Evolutionary conservation across 2,329 filamentous ascomycete genomes (phyloP).

Genomic region (Claviceps sorghi): DNA sequence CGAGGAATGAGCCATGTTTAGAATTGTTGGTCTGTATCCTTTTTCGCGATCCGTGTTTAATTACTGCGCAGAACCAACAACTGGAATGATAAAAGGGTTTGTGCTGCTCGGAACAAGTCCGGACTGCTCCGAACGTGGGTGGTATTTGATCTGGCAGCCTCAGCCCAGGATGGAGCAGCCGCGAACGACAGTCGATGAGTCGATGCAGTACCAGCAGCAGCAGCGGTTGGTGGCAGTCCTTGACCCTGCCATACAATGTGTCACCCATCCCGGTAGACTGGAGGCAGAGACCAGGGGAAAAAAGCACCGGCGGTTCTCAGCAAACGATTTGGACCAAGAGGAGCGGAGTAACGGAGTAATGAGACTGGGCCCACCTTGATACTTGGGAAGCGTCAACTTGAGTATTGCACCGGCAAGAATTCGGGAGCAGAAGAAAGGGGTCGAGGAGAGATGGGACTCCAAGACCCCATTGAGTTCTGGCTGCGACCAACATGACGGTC

Average conservation of each 20-base stretch:
- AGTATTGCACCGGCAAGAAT: background rate
- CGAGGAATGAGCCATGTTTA: background rate
- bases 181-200: too few relatives aligned
- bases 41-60: background rate
- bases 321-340: background rate
- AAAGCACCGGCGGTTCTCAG: background rate
- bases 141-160: too few relatives aligned
- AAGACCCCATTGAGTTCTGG: too few relatives aligned
- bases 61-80: background rate
- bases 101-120: too few relatives aligned
- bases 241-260: background rate
- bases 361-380: background rate
- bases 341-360: background rate
- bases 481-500: too few relatives aligned
- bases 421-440: too few relatives aligned
- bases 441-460: too few relatives aligned
- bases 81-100: too few relatives aligned
- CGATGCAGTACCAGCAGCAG: too few relatives aligned
- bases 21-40: background rate
- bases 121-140: too few relatives aligned
- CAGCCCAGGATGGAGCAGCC: too few relatives aligned
- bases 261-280: background rate
- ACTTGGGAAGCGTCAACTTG: too few relatives aligned
- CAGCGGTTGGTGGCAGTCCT: background rate
- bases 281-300: background rate